Base-by-base conservation (phyloP, 2,329 filamentous ascomycete genomes). In the Colletotrichum sp. region DNA sequence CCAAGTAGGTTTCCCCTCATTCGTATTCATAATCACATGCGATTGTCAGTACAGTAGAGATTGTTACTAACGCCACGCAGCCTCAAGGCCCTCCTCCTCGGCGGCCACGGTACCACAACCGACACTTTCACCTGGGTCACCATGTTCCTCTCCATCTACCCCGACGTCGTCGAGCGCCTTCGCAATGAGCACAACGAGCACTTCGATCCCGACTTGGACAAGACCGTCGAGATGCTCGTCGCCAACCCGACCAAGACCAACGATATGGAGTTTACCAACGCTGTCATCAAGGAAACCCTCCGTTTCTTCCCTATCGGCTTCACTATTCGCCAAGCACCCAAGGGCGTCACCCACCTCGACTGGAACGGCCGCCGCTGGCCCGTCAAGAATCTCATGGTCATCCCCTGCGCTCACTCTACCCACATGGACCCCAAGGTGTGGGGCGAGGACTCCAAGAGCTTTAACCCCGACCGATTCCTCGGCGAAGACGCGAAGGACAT, bases 201-300 rank as follows among this genome's bases (percentile, higher is more conserved):
- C 21, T 79, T 83, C 5, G 79, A 80, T 1, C 71, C 76, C 1
- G 77, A 79, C 14, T 61, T 86, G n/a, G 79, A 82, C 24, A 79
- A 81, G 5, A 81, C 82, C 5, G 81, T 83, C 5, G 84, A 84
- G 48, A 78, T 79, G 1, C 79, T 86, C 36, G 81, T 88, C 7
- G 81, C 83, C 13, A 80, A 87, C n/a, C 86, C 88, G 1, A 80
- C 84, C 55, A 82, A 86, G 13, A 82, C 91, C 55, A 89, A 88
- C 76, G 82, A 85, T 14, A 83, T 92, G 16, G 83, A 84, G 2
- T 91, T 90, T 77, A 90, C 89, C 5, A 84, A 83, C 10, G 89
- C 88, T 28, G 85, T 90, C 21, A 85, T 90, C 75, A 90, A 90
- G 74, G 90, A 92, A 79, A 84, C 85, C 0, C 83, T 92, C 2